Conservation (phyloP, 345 rosid genomes). For the Populus nigra region DNA sequence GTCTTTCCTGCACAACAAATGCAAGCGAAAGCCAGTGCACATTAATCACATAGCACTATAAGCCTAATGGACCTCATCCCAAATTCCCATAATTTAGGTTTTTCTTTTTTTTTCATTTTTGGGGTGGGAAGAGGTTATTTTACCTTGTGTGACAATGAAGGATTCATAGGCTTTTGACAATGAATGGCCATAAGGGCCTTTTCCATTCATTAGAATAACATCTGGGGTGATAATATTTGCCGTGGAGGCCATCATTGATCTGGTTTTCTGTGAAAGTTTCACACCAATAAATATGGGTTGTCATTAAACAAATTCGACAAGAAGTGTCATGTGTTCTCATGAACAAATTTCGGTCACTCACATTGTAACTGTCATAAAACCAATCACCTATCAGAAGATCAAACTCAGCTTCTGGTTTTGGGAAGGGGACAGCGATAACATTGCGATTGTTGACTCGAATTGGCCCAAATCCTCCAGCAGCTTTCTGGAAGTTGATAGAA, state of each 20-base stretch:
- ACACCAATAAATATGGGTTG: neutral
- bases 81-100: too few species aligned
- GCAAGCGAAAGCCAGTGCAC: too few species aligned
- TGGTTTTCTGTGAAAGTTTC: constrained; percentile 23
- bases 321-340: neutral
- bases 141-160: constrained; percentile 50
- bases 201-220: constrained; percentile 49
- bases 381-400: constrained; percentile 73
- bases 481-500: constrained; percentile 61
- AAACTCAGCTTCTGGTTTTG: constrained; percentile 68
- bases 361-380: constrained; percentile 39
- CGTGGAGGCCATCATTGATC: constrained; percentile 14
- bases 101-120: neutral
- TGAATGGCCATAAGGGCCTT: constrained; percentile 36
- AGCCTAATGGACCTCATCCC: too few species aligned
- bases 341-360: neutral
- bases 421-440: constrained; percentile 67
- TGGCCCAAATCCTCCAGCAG: constrained; percentile 78
- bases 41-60: too few species aligned
- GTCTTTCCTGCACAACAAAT: constrained; percentile 48
- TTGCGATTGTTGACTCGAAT: constrained; percentile 64
- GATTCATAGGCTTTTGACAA: constrained; percentile 30
- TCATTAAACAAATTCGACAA: neutral
- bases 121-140: neutral
- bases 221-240: constrained; percentile 23